phyloP scores from a whole-genome alignment of 768 basidiomycete genomes.

The Cystofilobasidium capitatum region DNA sequence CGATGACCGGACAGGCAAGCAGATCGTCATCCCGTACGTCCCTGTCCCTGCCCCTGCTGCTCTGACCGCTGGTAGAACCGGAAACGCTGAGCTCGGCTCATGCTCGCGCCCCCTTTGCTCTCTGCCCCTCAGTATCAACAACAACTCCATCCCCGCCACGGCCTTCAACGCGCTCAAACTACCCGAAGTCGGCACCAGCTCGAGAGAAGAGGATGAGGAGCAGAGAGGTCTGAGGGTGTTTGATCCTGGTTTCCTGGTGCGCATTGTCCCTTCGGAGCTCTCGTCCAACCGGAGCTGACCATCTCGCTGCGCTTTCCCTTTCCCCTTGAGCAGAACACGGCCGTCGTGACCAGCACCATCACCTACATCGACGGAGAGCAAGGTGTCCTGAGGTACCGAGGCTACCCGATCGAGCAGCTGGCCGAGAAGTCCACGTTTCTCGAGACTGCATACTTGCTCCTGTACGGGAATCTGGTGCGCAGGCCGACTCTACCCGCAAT shows the following conservation, averaged over 20 bases:
- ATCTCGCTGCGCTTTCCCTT: conserved; percentile 44
- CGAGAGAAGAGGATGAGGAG: conserved; percentile 29
- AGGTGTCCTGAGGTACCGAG: conserved; percentile 50
- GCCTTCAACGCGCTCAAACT: conserved; percentile 71
- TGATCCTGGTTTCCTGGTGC: conserved; percentile 48
- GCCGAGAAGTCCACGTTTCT: conserved; percentile 69
- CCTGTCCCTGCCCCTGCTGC: not conserved
- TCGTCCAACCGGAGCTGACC: not conserved
- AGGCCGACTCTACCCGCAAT: no score
- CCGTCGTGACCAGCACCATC: conserved; percentile 45
- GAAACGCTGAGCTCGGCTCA: no score
- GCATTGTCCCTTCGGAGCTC: not conserved
- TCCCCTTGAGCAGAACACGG: conserved; percentile 34
- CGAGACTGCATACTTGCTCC: conserved; percentile 75
- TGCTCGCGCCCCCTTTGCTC: not conserved
- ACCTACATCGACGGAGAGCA: conserved; percentile 87
- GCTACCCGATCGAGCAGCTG: conserved; percentile 87
- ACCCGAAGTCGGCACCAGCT: conserved; percentile 41
- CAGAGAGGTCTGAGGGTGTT: conserved; percentile 10
- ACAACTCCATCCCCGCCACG: conserved; percentile 70
- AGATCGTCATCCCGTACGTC: conserved; percentile 62
- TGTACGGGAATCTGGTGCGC: conserved; percentile 60
- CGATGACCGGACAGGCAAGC: conserved; percentile 78
- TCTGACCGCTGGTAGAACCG: not conserved
- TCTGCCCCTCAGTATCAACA: conserved; percentile 50